A percentile compares a stretch with the other conserved stretches of the same genome.
phyloP scores from a whole-genome alignment of 2,329 filamentous ascomycete species.

The Diaporthe humulicola region DNA sequence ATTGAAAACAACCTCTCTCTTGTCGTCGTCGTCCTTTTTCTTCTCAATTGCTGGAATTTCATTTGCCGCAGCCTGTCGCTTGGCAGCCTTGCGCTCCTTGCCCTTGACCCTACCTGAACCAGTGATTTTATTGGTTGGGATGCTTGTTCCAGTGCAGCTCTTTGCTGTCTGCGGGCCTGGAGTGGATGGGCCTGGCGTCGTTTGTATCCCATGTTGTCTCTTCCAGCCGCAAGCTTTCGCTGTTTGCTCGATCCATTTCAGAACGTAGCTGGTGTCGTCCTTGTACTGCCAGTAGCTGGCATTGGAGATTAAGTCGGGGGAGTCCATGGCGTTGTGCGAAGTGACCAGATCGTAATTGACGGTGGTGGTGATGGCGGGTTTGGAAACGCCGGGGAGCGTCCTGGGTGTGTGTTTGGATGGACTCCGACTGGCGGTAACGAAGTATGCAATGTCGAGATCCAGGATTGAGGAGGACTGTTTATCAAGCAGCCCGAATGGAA shows the following conservation, averaged over 20 bases:
- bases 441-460: no score
- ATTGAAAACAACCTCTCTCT: background rate
- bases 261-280: slow-evolving; percentile 1
- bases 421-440: no score
- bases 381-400: no score
- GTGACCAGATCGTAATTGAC: background rate
- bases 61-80: background rate
- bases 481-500: no score
- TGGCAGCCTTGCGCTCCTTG: background rate
- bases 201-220: background rate
- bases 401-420: no score
- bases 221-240: slow-evolving; percentile 1
- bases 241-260: slow-evolving; percentile 16
- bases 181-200: background rate
- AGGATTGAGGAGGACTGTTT: no score
- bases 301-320: background rate
- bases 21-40: background rate
- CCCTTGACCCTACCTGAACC: background rate
- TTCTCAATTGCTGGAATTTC: background rate
- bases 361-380: rapidly evolving
- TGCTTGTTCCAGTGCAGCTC: no score
- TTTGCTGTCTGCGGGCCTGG: background rate
- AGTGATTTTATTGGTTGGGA: background rate
- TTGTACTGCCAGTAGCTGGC: slow-evolving; percentile 20
- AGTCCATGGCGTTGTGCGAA: background rate